Evolutionary conservation across 768 basidiomycete species (phyloP).

Genomic region (Pisolithus microcarpus): DNA sequence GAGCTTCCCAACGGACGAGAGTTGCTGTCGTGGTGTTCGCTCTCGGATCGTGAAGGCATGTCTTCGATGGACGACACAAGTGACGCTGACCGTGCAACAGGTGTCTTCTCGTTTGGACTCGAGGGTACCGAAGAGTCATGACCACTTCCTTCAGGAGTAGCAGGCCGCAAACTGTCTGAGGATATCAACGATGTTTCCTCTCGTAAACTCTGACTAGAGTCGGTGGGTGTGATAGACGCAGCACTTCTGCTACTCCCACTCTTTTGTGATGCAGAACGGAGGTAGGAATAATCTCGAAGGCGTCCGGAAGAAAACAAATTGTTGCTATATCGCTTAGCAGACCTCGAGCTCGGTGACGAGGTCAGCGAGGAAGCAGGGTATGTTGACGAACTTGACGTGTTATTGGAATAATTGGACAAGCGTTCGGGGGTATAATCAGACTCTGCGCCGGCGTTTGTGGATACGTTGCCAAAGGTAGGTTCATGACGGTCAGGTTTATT

Average conservation of each 20-base stretch:
- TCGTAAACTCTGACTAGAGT: constrained; percentile 37
- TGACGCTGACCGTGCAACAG: constrained; percentile 37
- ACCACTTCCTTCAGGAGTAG: constrained; percentile 48
- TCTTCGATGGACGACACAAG: constrained; percentile 32
- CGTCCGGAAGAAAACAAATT: constrained; percentile 81
- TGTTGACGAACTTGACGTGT: constrained; percentile 27
- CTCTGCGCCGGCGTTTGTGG: constrained; percentile 16
- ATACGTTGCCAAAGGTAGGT: constrained; percentile 8
- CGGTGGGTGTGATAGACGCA: constrained; percentile 41
- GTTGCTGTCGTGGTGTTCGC: constrained; percentile 8
- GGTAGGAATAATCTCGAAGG: constrained; percentile 66
- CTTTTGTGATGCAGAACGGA: constrained; percentile 48
- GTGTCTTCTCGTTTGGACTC: constrained; percentile 37
- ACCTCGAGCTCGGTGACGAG: constrained; percentile 36
- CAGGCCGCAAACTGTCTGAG: constrained; percentile 41
- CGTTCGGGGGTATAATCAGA: constrained; percentile 28
- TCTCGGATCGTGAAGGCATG: constrained; percentile 11
- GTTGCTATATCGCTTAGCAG: constrained; percentile 73
- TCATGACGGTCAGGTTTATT: constrained; percentile 14
- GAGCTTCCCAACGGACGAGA: constrained; percentile 37
- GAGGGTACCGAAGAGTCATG: constrained; percentile 33
- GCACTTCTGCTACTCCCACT: constrained; percentile 34
- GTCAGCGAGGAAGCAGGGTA: constrained; percentile 34
- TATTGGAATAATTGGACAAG: constrained; percentile 30
- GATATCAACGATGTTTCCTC: constrained; percentile 39